A percentile compares a stretch with the other conserved stretches of the same genome.
phyloP scores from a whole-genome alignment of 257 asterid genomes.

The Ajuga chamaepitys region DNA sequence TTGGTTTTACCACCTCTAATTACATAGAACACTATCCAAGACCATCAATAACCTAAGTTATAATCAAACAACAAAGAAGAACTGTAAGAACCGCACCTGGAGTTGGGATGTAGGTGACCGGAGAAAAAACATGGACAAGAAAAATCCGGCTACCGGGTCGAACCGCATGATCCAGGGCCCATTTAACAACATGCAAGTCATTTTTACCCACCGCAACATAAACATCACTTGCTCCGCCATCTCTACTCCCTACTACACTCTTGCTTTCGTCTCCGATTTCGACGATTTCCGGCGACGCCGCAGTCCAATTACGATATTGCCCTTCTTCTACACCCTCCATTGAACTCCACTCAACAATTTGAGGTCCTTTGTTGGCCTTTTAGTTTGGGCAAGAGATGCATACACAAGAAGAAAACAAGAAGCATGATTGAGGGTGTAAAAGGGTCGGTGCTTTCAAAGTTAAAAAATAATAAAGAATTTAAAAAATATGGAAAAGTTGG shows the following conservation, averaged over 20 bases:
- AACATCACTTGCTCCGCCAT: conserved; percentile 36
- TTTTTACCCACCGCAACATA: conserved; percentile 72
- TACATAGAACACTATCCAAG: too few relatives aligned
- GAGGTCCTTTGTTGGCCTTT: background rate
- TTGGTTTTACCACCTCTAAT: too few relatives aligned
- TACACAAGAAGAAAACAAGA: conserved; percentile 24
- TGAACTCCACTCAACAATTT: background rate
- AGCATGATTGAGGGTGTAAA: conserved; percentile 14
- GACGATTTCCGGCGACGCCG: conserved; percentile 57
- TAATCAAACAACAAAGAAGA: background rate
- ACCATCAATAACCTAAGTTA: background rate
- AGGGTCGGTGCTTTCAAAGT: conserved; percentile 41
- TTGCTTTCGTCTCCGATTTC: conserved; percentile 56
- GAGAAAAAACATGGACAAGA: conserved; percentile 58
- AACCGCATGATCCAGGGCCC: conserved; percentile 61
- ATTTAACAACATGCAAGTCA: conserved; percentile 57
- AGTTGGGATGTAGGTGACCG: conserved; percentile 49
- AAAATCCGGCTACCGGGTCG: conserved; percentile 43
- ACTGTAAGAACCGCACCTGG: conserved; percentile 40
- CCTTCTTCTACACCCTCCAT: conserved; percentile 33
- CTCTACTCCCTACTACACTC: conserved; percentile 21
- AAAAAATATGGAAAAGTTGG: conserved; percentile 13
- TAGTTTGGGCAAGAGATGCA: conserved; percentile 17
- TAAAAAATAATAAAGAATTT: background rate
- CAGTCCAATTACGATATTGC: conserved; percentile 22